Evolutionary conservation across 1,284 basidiomycete species (phyloP).

Genomic region (Takashimella tepidaria): DNA sequence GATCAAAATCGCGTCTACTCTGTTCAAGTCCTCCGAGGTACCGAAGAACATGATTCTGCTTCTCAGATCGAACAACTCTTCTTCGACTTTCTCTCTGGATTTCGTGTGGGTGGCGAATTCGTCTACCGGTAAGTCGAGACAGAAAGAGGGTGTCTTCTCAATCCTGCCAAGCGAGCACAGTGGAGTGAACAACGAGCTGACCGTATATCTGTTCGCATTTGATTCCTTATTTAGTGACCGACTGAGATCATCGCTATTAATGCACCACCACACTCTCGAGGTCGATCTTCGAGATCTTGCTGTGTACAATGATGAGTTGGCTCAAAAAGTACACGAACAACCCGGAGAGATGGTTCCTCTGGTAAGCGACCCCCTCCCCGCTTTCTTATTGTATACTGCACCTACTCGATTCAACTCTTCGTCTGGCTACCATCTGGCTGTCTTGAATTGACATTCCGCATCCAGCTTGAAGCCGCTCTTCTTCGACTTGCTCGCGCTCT

Average conservation of each 20-base stretch:
- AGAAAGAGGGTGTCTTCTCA: background rate
- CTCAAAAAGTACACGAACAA: constrained; percentile 79
- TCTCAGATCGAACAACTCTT: constrained; percentile 75
- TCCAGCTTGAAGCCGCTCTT: constrained; percentile 86
- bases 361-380: constrained; percentile 56
- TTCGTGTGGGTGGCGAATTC: constrained; percentile 81
- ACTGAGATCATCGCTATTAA: constrained; percentile 77
- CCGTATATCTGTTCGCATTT: too few species aligned
- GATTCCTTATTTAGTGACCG: constrained; percentile 61
- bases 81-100: constrained; percentile 77
- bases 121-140: constrained; percentile 63
- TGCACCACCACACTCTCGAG: constrained; percentile 88
- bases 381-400: too few species aligned
- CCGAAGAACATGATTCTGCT: constrained; percentile 58
- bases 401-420: constrained; percentile 1
- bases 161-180: background rate
- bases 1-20: constrained; percentile 73
- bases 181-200: too few species aligned
- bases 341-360: constrained; percentile 86
- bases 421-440: too few species aligned
- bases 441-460: too few species aligned
- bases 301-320: constrained; percentile 88
- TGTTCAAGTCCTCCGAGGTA: constrained; percentile 62
- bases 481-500: constrained; percentile 74
- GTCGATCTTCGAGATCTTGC: constrained; percentile 86